Evolutionary conservation across 2,329 filamentous ascomycete species (phyloP), one percentile per base, ranked within the genome.

Genomic region (Aspergillus proliferans): DNA sequence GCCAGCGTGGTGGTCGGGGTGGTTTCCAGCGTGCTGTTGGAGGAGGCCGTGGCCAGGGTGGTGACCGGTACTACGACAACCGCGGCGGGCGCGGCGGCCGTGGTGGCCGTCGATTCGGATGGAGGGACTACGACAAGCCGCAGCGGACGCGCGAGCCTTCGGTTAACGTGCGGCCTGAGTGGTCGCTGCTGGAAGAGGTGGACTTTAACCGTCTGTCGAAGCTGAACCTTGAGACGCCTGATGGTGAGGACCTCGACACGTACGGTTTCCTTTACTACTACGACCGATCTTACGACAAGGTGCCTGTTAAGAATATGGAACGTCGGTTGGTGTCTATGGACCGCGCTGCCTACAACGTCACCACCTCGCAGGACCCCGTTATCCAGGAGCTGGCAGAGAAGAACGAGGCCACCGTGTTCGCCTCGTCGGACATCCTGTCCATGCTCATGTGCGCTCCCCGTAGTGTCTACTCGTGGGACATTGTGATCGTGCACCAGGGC

Each of bases 181-280:
- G 93, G 93, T 81, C 84, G 66, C 82, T 98, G 75, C 78, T 96
- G 63, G 93, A 98, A 76, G 93, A 98, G 80, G 96, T 98, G 70
- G 93, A 98, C 73, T 98, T 95, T 76, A 92, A 89, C 76, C 87
- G 93, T 59, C 82, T 98, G 60, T 80, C 83, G 60, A 98, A 98
- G 81, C 82, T 98, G 64, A 98, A 96, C 76, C 81, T 98, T 53
- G 93, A 97, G 63, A 85, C 90, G 14, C 88, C 92, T 59, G 89
- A 95, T 46, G 93, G 93, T 65, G 93, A 98, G 75, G 93, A 98
- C 66, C 75, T 98, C 53, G 92, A 95, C 60, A 85, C 83, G 71
- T 97, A 96, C 71, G 93, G 93, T 57, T 98, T 97, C 84, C 80
- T 98, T 48, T 92, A 97, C 83, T 89, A 93, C 81, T 98, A 98